Evolutionary conservation across 805 yeast species (phyloP), one percentile per base, ranked within the genome.

Genomic region (Wickerhamomyces chambardii): DNA sequence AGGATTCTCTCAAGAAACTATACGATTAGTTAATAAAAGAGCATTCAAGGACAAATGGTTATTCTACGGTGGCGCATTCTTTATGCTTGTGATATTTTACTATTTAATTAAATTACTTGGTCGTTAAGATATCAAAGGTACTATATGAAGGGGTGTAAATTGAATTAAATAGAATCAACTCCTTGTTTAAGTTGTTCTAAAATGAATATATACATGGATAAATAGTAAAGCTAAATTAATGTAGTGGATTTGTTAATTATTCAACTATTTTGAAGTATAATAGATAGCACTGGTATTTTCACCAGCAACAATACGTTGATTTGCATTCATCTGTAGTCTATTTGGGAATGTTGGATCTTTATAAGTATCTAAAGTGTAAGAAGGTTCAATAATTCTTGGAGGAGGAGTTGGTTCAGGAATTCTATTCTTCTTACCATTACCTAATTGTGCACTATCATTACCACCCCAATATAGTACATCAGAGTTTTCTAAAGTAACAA

Each of bases 1-100:
- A 39, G 97, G 97, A 6, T 82, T 92, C 2, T 83, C 95, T 25
- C 78, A 76, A 42, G 81, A 81, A 14, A 90, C 97, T 2, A 86
- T 92, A 32, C 66, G 82, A 37, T 67, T 70, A 36, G 80, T 90
- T 24, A 92, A 87, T 57, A 73, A 76, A 45, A 70, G 95, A 36
- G 90, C 95, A 10, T 74, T 72, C 46, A 81, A 85, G 53, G 97
- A 90, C 55, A 87, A 87, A 53, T 72, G 85, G 67, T 62, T 92
- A 22, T 92, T 92, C 52, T 87, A 83, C 68, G 77, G 79, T 11
- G 84, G 87, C 24, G 75, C 84, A 3, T 31, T 69, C 2, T 45
- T 80, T 22, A 70, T 84, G 58, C 52, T 89, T 37, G 63, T 78
- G 12, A 61, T 73, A 18, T 83, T 87, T 63, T 85, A 76, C 56